phyloP scores from a whole-genome alignment of 2,329 filamentous ascomycete genomes.

The Fusarium fracticaudum region DNA sequence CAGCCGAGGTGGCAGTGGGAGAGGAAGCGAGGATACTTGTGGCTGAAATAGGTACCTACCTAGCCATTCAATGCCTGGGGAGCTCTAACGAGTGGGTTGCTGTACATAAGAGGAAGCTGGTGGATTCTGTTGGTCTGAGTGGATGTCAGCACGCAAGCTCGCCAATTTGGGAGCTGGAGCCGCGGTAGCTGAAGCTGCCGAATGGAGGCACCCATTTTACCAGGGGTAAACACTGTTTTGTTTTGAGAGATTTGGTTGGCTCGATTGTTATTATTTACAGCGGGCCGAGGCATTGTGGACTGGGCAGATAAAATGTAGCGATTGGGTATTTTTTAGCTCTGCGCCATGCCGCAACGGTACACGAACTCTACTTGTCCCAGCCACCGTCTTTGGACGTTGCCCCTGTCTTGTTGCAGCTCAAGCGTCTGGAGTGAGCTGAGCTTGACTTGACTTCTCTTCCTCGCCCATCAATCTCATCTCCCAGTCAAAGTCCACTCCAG shows the following conservation, averaged over 20 bases:
- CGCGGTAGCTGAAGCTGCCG: constrained; percentile 27
- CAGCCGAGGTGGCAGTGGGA: background rate
- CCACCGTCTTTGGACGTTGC: constrained; percentile 23
- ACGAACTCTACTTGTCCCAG: constrained; percentile 24
- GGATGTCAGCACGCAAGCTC: constrained; percentile 24
- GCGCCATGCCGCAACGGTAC: background rate
- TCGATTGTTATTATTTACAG: constrained; percentile 16
- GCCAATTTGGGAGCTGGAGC: constrained; percentile 28
- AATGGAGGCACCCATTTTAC: constrained; percentile 23
- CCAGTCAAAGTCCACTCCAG: constrained; percentile 13
- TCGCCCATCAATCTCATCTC: constrained; percentile 30
- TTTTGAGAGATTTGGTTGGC: constrained; percentile 11
- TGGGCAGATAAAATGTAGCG: constrained; percentile 8
- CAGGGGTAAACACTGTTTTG: constrained; percentile 29
- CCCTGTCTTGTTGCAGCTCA: constrained; percentile 31
- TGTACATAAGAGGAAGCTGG: constrained; percentile 28
- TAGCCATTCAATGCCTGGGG: background rate
- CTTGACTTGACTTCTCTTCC: constrained; percentile 4
- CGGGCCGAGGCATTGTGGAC: constrained; percentile 30
- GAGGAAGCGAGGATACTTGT: background rate
- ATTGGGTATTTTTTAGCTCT: background rate
- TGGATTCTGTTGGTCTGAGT: background rate
- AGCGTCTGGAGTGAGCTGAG: constrained; percentile 32
- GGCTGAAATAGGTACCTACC: background rate
- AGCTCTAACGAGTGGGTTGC: background rate